These are phyloP conservation scores for Aspergillus hiratsukae DNA, from an alignment of 2,329 filamentous ascomycete genomes.

Conservation along the genomic window DNA sequence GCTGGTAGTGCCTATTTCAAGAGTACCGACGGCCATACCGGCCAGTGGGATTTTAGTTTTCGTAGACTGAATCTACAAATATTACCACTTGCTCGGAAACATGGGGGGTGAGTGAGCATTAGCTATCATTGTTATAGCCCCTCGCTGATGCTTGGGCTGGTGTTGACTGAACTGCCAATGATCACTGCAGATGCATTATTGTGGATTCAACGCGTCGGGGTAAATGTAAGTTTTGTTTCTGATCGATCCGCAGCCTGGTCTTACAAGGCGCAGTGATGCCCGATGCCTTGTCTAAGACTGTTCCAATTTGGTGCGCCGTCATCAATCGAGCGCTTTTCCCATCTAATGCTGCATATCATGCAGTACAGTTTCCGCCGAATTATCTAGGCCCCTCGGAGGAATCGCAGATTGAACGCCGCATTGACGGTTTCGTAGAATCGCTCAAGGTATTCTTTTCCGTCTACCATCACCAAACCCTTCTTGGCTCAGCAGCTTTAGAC, in stretches of 20 bases:
- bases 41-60: slow-evolving; percentile 85
- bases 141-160: slow-evolving; percentile 7
- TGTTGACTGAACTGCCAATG: slow-evolving; percentile 2
- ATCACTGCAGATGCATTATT: slow-evolving; percentile 55
- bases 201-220: slow-evolving; percentile 91
- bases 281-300: slow-evolving; percentile 87
- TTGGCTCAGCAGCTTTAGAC: neutral
- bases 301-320: slow-evolving; percentile 90
- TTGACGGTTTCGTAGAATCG: slow-evolving; percentile 54
- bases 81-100: slow-evolving; percentile 59
- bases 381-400: slow-evolving; percentile 72
- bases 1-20: slow-evolving; percentile 86
- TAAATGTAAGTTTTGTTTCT: slow-evolving; percentile 57
- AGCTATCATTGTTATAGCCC: neutral
- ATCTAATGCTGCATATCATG: slow-evolving; percentile 42
- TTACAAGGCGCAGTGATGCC: slow-evolving; percentile 63
- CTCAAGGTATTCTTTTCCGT: slow-evolving; percentile 37
- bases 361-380: slow-evolving; percentile 66
- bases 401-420: slow-evolving; percentile 65
- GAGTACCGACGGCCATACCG: slow-evolving; percentile 89
- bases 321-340: slow-evolving; percentile 77
- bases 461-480: neutral
- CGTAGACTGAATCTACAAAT: slow-evolving; percentile 81
- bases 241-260: slow-evolving; percentile 9
- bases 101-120: slow-evolving; percentile 58